Evolutionary conservation across 192 early-diverging fungal genomes (phyloP).

Genomic region (Coemansia sp.): DNA sequence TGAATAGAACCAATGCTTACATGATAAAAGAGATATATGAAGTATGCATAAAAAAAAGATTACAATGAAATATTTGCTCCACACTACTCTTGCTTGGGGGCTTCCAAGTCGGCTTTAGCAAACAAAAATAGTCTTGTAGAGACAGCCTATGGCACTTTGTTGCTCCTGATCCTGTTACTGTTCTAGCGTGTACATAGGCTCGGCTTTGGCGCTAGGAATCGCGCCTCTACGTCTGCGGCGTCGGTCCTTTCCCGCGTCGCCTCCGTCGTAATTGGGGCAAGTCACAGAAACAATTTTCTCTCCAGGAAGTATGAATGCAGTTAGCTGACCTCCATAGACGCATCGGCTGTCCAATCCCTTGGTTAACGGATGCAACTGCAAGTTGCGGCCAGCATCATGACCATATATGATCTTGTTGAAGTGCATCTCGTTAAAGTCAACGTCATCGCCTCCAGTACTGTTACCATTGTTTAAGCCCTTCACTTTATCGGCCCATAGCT

Average conservation of each 20-base stretch:
- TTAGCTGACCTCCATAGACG: conserved; percentile 66
- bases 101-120: not conserved
- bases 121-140: not conserved
- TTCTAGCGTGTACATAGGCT: not conserved
- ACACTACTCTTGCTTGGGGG: too few species aligned
- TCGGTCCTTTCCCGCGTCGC: not conserved
- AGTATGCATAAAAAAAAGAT: too few species aligned
- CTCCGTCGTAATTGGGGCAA: conserved; percentile 25
- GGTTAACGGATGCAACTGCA: conserved; percentile 59
- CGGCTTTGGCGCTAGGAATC: not conserved
- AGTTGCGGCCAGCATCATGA: conserved; percentile 64
- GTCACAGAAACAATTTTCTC: conserved; percentile 26
- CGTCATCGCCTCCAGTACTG: not conserved
- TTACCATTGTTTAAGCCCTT: conserved; percentile 24
- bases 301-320: conserved; percentile 59
- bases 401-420: conserved; percentile 63
- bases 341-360: conserved; percentile 73
- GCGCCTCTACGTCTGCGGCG: not conserved
- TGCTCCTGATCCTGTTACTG: not conserved
- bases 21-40: too few species aligned
- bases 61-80: too few species aligned
- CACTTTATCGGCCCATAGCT: conserved; percentile 53
- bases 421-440: conserved; percentile 26
- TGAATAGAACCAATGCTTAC: not conserved
- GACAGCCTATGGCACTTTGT: not conserved